Conservation (phyloP, 2,329 filamentous ascomycete genomes). For the Hyphodiscus sp. region DNA sequence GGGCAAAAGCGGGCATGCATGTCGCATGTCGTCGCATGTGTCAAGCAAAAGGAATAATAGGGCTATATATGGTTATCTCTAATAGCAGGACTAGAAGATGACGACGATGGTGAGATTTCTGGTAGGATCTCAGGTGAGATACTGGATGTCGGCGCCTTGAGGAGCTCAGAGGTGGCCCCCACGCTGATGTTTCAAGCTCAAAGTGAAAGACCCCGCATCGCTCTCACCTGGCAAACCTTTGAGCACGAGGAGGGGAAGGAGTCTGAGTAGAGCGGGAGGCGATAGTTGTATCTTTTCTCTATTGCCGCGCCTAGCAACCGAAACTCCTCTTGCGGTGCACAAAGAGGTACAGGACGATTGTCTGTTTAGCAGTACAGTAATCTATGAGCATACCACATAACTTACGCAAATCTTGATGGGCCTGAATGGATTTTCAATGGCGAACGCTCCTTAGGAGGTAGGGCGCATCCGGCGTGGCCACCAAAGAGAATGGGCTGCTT, state of each 20-base stretch:
- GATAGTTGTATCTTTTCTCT: not conserved
- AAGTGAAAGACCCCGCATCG: constrained; percentile 8
- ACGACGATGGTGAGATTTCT: not conserved
- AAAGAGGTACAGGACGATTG: not conserved
- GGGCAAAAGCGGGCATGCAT: not conserved
- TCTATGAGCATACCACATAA: constrained; percentile 4
- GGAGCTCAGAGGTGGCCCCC: constrained; percentile 3
- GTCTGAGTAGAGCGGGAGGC: not conserved
- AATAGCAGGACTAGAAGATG: not conserved
- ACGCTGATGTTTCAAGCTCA: constrained; percentile 12
- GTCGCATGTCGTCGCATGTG: not conserved
- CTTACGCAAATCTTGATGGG: not conserved
- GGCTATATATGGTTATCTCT: not conserved
- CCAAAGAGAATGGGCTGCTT: not conserved
- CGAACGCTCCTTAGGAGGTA: too few relatives aligned
- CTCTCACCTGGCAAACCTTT: not conserved
- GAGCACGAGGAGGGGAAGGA: too few relatives aligned
- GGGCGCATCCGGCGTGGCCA: too few relatives aligned
- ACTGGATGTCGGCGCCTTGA: not conserved
- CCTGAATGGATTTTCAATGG: too few relatives aligned
- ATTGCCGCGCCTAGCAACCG: not conserved
- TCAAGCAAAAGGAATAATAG: not conserved
- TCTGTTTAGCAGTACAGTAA: not conserved
- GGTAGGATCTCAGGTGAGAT: too few relatives aligned
- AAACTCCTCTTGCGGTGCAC: not conserved